Evolutionary conservation across 176 grass and related monocot species (phyloP), one percentile per base, ranked within the genome.

Genomic region (Oryza nivara): DNA sequence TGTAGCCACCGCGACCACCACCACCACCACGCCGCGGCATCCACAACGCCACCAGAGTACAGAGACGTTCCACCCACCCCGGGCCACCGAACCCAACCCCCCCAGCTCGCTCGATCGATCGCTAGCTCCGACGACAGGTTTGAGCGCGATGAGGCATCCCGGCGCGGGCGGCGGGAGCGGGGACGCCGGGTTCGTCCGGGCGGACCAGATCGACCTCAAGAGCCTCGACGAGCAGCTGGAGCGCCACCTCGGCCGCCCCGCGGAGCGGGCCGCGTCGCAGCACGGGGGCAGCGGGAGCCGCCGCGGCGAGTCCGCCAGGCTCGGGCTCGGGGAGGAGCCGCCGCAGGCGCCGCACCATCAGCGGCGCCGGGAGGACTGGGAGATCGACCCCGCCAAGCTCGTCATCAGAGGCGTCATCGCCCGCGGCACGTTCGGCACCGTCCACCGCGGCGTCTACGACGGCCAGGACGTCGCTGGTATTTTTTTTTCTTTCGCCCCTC

Each of bases 151-250:
- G 86, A 90, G 93, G 92, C 81, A 91, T 69, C 48, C 87, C 71
- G 54, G 76, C 85, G 80, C 75, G 23, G 69, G 69, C 41, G 86
- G 34, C 35, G 71, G 77, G 75, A 64, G 90, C n/a, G 94, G 91
- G 70, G 85, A 91, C 72, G 81, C 76, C 70, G 97, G 97, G 44
- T 99, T 96, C 74, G 88, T 99, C 36, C 81, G 93, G 82, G 97
- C 97, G 67, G 97, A 99, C 74, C 97, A 99, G 87, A 99, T 99
- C 87, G 97, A 99, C 85, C 92, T 99, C 78, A 99, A 96, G 97
- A 99, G 90, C 90, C 81, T 99, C 67, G 97, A 99, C 84, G 97
- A 99, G 90, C 97, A 99, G 78, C 80, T 99, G 70, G 97, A 96
- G 88, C 92, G 93, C 93, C 93, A 99, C 82, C 88, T 99, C 71